Evolutionary conservation across 129 eudicot species (phyloP).

Genomic region (Flaveria ramosissima): DNA sequence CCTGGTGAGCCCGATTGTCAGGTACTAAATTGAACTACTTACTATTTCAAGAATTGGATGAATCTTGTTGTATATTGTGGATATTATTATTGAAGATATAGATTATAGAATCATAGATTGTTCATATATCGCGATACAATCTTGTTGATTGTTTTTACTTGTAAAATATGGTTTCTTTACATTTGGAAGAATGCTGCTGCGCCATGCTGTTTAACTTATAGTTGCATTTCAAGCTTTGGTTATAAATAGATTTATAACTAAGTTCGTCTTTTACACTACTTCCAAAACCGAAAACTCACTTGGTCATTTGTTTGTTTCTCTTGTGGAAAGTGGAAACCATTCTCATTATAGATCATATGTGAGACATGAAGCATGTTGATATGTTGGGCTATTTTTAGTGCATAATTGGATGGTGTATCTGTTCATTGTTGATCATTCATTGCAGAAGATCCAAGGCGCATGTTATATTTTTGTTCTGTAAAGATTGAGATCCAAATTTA

Average conservation of each 20-base stretch:
- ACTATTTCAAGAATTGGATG: not conserved
- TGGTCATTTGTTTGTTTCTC: conserved; percentile 26
- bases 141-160: too few relatives aligned
- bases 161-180: too few relatives aligned
- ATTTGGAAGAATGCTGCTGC: conserved; percentile 13
- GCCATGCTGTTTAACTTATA: conserved; percentile 5
- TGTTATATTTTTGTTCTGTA: conserved; percentile 22
- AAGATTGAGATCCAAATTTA: conserved; percentile 22
- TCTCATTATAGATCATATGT: conserved; percentile 11
- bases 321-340: conserved; percentile 15
- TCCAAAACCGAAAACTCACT: conserved; percentile 15
- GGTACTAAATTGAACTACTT: conserved; percentile 40
- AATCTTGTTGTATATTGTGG: not conserved
- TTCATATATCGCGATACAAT: too few relatives aligned
- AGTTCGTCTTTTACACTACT: conserved; percentile 35
- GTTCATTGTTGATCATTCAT: conserved; percentile 1
- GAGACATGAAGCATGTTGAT: conserved; percentile 15
- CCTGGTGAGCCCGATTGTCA: conserved; percentile 79
- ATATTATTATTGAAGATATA: not conserved
- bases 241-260: conserved; percentile 11
- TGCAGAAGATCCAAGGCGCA: conserved; percentile 6
- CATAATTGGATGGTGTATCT: conserved; percentile 16
- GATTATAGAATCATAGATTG: too few relatives aligned
- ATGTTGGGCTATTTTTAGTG: conserved; percentile 4
- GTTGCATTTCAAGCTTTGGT: conserved; percentile 8